Base-by-base conservation (phyloP, 1,284 basidiomycete species). In the Pulchroboletus neoregius region DNA sequence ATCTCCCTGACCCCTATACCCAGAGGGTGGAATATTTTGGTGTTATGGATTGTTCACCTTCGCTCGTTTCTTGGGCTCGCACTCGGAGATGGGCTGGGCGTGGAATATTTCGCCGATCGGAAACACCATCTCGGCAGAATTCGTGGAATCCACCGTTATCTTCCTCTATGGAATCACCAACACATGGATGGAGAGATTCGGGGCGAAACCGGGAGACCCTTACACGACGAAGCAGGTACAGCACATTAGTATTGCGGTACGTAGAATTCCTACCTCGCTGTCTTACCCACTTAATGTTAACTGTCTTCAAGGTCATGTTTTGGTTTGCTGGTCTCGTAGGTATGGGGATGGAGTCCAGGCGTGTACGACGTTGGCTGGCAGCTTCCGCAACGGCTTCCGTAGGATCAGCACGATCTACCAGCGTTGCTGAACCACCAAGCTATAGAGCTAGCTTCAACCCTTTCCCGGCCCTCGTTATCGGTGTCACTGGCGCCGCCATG, bases 171-270 rank as follows among this genome's bases (percentile, higher is more conserved):
- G 94, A 13, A 74, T 82, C 35, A 88, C 90, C 36, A 96, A 98
- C 66, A 94, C 88, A 7, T 98, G 93, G 92, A 93, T 98, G 90
- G 94, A 98, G 68, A 80, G 91, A 41, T 91, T 96, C 57, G 94
- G 93, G 7, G 87, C 85, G 0, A 67, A 79, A 16, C 68, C 86
- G 0, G 91, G 90, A 15, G 84, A 88, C 61, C 91, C 94, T 3
- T 96, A 81, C 68, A 90, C 90, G 2, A 88, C 94, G 40, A 96
- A 95, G 69, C 83, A 97, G 65, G 80, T 97, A 16, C 93, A 98
- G 65, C 95, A 98, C 65, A 95, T 96, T 54, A 83, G 87, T 47
- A 97, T 98, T 52, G 94, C 94, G 62, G 88, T 85, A 61, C 62
- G 79, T 66, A n/a, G 31, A 22, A n/a, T 12, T 16, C 13, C 28